These are phyloP conservation scores for Cladosporium cucumerinum DNA, from an alignment of 2,329 filamentous ascomycete species.

Conservation along the genomic window DNA sequence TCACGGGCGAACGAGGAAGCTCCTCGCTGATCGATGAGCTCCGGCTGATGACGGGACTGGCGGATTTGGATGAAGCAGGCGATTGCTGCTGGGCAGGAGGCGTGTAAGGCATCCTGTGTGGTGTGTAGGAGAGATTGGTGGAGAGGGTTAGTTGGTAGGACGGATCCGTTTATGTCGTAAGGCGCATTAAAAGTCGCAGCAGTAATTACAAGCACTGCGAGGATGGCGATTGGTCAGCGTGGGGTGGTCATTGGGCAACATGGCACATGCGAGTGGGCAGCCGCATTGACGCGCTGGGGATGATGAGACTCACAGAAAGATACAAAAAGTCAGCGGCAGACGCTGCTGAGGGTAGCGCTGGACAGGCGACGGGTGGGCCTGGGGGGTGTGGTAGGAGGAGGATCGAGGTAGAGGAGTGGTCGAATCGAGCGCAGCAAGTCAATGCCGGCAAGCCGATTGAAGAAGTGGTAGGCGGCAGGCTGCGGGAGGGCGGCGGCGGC, in stretches of 20 bases:
- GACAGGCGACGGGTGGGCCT: constrained; percentile 15
- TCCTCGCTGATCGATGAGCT: constrained; percentile 49
- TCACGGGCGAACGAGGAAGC: constrained; percentile 34
- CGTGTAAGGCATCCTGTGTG: constrained; percentile 77
- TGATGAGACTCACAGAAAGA: constrained; percentile 32
- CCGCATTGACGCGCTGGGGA: neutral
- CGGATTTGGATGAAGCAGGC: constrained; percentile 55
- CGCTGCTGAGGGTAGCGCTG: constrained; percentile 10
- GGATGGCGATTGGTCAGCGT: constrained; percentile 10
- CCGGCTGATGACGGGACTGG: constrained; percentile 49
- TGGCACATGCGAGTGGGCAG: neutral
- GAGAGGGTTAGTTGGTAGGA: constrained; percentile 32
- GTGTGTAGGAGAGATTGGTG: constrained; percentile 29
- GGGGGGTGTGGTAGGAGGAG: constrained; percentile 18
- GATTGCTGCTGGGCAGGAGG: constrained; percentile 66
- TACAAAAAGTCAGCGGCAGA: constrained; percentile 26
- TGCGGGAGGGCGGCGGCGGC: neutral
- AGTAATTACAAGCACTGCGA: constrained; percentile 16
- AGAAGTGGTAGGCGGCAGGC: constrained; percentile 5
- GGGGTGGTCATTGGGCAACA: neutral
- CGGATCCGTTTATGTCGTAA: constrained; percentile 35
- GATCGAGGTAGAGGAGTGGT: constrained; percentile 15
- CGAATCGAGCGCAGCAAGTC: constrained; percentile 38
- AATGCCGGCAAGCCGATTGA: constrained; percentile 29
- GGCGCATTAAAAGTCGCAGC: constrained; percentile 39